phyloP scores from a whole-genome alignment of 768 basidiomycete species.

The Mycena polygramma region DNA sequence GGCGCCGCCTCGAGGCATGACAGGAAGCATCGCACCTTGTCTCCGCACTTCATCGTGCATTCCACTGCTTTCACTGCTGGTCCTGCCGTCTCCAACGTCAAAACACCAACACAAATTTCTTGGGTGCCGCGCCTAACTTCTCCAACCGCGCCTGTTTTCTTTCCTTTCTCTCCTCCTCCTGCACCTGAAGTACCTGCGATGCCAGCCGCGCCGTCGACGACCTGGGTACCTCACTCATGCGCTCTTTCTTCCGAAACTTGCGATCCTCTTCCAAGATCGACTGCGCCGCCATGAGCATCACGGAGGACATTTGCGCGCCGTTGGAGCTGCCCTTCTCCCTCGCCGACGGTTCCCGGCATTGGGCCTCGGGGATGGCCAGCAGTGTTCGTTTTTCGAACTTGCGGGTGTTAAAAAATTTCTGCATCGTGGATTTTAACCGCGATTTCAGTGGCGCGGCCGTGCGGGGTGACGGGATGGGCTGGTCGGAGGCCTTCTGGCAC shows the following conservation, averaged over 20 bases:
- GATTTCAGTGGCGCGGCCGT: background rate
- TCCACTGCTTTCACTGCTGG: too few relatives aligned
- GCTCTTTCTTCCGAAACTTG: conserved; percentile 31
- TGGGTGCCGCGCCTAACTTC: background rate
- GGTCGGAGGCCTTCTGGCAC: background rate
- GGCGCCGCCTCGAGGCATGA: too few relatives aligned
- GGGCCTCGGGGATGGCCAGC: conserved; percentile 16
- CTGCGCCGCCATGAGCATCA: too few relatives aligned
- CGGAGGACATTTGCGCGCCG: conserved; percentile 15
- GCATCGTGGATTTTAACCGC: conserved; percentile 18
- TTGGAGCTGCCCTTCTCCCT: too few relatives aligned
- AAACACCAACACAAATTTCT: conserved; percentile 12
- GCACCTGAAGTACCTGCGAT: conserved; percentile 3
- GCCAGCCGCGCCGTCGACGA: conserved; percentile 26
- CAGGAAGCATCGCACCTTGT: too few relatives aligned
- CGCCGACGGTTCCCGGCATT: conserved; percentile 12
- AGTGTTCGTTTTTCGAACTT: conserved; percentile 19
- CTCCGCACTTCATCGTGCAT: too few relatives aligned
- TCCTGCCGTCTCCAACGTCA: too few relatives aligned
- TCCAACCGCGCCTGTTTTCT: conserved; percentile 10
- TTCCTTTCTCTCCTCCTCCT: background rate
- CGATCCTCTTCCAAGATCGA: conserved; percentile 28
- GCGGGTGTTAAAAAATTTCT: conserved; percentile 24
- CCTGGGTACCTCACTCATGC: conserved; percentile 1
- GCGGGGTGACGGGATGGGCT: background rate